These are phyloP conservation scores for Akanthomyces lecanii DNA, from an alignment of 2,329 filamentous ascomycete species.

Conservation along the genomic window DNA sequence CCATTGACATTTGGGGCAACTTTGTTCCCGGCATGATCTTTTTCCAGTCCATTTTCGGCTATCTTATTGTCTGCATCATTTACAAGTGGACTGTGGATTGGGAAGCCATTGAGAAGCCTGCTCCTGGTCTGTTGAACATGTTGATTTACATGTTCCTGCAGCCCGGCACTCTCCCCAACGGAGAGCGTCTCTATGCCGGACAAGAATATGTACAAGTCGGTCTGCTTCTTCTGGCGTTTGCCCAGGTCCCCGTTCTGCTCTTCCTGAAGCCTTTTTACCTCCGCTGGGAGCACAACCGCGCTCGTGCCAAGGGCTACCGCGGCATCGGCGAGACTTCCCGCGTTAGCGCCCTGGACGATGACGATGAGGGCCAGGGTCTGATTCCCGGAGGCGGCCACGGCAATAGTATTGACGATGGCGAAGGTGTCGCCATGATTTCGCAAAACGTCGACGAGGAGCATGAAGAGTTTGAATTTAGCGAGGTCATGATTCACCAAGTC, in stretches of 20 bases:
- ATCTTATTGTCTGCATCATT: constrained; percentile 87
- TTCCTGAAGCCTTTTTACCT: constrained; percentile 96
- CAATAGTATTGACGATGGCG: constrained; percentile 59
- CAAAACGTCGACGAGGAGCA: constrained; percentile 82
- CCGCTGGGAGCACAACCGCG: constrained; percentile 86
- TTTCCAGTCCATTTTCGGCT: constrained; percentile 98
- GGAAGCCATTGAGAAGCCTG: constrained; percentile 56
- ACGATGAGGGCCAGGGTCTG: constrained; percentile 62
- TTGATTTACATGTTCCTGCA: constrained; percentile 99
- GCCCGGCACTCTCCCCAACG: constrained; percentile 58
- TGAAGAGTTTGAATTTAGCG: constrained; percentile 95
- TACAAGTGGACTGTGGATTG: constrained; percentile 98
- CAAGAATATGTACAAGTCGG: constrained; percentile 73
- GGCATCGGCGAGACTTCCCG: constrained; percentile 85
- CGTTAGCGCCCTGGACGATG: constrained; percentile 85
- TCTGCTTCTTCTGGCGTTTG: constrained; percentile 74
- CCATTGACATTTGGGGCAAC: constrained; percentile 95
- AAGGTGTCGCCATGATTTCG: constrained; percentile 83
- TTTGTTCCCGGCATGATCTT: constrained; percentile 99
- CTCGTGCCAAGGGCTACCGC: constrained; percentile 83
- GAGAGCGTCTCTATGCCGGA: constrained; percentile 71
- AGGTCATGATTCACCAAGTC: constrained; percentile 98
- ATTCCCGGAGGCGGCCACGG: constrained; percentile 51
- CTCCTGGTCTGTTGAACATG: constrained; percentile 95
- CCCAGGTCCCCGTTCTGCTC: constrained; percentile 84